Percentiles rank a stretch among this genome's conserved stretches.
phyloP scores from a whole-genome alignment of 441 rosid genomes.

The Bruguiera hainesii region DNA sequence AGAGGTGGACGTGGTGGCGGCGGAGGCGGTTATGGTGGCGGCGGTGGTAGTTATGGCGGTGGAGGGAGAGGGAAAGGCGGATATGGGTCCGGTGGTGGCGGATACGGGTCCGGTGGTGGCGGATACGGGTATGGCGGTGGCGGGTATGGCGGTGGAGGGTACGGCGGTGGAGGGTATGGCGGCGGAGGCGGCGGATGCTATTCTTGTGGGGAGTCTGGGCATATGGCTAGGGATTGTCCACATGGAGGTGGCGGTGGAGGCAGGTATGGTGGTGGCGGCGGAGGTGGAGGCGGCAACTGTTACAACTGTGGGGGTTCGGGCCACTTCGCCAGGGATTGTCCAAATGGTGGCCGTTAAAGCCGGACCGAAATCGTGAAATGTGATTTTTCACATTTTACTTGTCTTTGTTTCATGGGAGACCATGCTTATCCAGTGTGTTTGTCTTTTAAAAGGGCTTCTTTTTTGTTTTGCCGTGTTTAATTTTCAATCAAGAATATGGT shows the following conservation, averaged over 20 bases:
- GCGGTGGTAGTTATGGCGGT: constrained; percentile 5
- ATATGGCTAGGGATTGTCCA: constrained; percentile 1
- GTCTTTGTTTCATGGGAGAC: background rate
- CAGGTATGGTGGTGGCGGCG: background rate
- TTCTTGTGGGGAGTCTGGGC: constrained; percentile 10
- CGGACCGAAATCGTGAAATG: constrained; percentile 1
- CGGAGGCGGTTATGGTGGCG: background rate
- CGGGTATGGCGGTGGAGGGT: background rate
- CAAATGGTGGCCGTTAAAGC: constrained; percentile 35
- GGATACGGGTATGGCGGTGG: background rate
- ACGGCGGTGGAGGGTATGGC: background rate
- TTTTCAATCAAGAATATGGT: background rate
- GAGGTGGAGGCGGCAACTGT: constrained; percentile 33
- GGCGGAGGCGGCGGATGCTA: background rate
- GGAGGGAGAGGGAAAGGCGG: background rate
- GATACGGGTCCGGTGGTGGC: background rate
- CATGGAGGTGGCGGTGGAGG: constrained; percentile 15
- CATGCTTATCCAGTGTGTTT: background rate
- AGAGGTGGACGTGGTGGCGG: background rate
- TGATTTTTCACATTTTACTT: constrained; percentile 8
- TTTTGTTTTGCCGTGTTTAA: background rate
- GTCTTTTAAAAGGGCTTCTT: background rate
- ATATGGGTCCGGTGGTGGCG: background rate
- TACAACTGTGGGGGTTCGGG: constrained; percentile 47
- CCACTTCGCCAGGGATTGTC: constrained; percentile 64